Evolutionary conservation across 2,329 filamentous ascomycete species (phyloP).

Genomic region (Diaporthe velutina): DNA sequence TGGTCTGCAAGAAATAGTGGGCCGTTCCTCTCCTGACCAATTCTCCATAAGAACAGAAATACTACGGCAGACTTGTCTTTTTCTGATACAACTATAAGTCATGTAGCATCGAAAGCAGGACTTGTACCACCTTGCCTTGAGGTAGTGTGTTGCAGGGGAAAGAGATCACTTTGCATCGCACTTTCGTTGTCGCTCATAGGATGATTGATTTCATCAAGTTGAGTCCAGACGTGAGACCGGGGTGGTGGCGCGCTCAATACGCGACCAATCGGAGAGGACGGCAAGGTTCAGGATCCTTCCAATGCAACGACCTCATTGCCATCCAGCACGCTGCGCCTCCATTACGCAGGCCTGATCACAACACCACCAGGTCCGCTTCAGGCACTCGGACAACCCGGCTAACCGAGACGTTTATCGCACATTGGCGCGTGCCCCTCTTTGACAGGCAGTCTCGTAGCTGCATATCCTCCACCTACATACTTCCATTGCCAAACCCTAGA

Average conservation of each 20-base stretch:
- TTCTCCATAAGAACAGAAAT: background rate
- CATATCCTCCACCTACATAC: no score
- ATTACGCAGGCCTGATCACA: background rate
- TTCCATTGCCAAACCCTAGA: no score
- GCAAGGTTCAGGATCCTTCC: constrained; percentile 22
- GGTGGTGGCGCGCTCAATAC: background rate
- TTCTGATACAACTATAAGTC: background rate
- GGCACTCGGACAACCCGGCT: background rate
- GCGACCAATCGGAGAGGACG: background rate
- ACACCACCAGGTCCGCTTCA: background rate
- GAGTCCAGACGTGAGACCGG: background rate
- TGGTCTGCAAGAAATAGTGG: background rate
- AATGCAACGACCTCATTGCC: background rate
- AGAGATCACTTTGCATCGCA: background rate
- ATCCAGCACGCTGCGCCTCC: background rate
- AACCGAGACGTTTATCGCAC: background rate
- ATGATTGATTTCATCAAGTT: background rate
- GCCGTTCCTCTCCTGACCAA: background rate
- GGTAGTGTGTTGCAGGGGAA: background rate
- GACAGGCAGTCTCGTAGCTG: no score
- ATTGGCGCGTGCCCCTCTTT: background rate
- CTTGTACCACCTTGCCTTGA: background rate
- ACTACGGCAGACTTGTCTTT: background rate
- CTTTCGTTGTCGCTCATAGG: background rate
- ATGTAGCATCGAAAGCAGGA: background rate